Evolutionary conservation across 1,139 yeast genomes (phyloP).

Genomic region (Diutina sp.): DNA sequence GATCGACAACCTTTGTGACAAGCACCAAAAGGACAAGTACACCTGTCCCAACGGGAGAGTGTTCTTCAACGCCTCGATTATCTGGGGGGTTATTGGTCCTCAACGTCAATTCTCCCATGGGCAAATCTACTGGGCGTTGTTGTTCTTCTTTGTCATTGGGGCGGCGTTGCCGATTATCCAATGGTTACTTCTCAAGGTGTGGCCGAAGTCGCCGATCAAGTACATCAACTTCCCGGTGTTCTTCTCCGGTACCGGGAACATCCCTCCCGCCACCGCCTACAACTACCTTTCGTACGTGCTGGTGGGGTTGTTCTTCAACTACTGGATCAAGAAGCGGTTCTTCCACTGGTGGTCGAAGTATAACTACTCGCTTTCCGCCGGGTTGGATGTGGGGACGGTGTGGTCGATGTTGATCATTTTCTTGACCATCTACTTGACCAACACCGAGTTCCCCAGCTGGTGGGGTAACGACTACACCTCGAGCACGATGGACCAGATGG

Average conservation of each 20-base stretch:
- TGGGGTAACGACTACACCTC: conserved; percentile 9
- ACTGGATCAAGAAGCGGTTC: conserved; percentile 27
- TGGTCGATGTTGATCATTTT: conserved; percentile 14
- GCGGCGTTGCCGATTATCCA: conserved; percentile 19
- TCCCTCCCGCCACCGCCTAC: conserved; percentile 36
- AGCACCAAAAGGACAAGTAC: conserved; percentile 22
- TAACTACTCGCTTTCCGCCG: conserved; percentile 10
- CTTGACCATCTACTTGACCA: conserved; percentile 14
- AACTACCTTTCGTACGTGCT: conserved; percentile 22
- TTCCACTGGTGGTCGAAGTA: conserved; percentile 35
- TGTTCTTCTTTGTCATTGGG: conserved; percentile 31
- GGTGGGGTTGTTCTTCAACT: conserved; percentile 39
- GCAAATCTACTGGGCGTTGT: conserved; percentile 28
- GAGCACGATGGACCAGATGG: conserved; percentile 6
- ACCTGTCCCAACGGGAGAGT: conserved; percentile 34
- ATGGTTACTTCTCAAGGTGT: conserved; percentile 35
- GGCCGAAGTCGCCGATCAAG: conserved; percentile 34
- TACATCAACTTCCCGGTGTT: conserved; percentile 36
- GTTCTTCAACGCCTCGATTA: conserved; percentile 42
- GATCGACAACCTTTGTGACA: conserved; percentile 35
- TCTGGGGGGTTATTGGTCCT: conserved; percentile 62
- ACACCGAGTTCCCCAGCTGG: conserved; percentile 16
- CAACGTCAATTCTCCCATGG: conserved; percentile 21
- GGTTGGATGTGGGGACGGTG: conserved; percentile 30
- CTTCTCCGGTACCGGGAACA: conserved; percentile 33